These are phyloP conservation scores for Mortierella hygrophila DNA, from an alignment of 192 early-diverging fungal genomes.

Conservation along the genomic window DNA sequence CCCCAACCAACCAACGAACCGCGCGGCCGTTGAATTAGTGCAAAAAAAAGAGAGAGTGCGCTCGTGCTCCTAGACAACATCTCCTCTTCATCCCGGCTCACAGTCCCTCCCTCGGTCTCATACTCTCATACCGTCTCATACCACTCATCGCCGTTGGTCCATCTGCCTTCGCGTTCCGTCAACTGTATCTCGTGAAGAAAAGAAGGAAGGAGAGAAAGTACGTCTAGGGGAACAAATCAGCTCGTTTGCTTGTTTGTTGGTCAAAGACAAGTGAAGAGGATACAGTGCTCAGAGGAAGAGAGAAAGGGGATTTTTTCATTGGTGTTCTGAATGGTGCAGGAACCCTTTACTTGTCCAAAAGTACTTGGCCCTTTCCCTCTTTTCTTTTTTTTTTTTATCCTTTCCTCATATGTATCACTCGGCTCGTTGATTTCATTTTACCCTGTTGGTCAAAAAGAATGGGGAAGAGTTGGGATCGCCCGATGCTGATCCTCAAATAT, in stretches of 20 bases:
- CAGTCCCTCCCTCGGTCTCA: background rate
- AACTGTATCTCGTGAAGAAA: background rate
- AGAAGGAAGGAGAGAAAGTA: too few relatives aligned
- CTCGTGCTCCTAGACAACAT: background rate
- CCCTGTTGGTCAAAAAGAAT: background rate
- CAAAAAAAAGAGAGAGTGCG: background rate
- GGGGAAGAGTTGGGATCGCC: background rate
- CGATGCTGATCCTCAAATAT: background rate
- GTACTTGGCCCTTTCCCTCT: slow-evolving; percentile 1
- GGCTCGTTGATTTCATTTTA: background rate
- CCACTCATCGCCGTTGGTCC: background rate
- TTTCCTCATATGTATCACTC: background rate
- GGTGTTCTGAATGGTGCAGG: background rate
- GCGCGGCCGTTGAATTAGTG: background rate
- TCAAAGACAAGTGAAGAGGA: background rate
- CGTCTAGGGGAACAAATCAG: background rate
- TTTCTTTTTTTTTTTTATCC: background rate
- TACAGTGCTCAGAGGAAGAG: background rate
- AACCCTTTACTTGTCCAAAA: background rate
- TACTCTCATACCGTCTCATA: background rate
- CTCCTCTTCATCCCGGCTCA: background rate
- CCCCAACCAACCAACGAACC: slow-evolving; percentile 5
- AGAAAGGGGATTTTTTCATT: background rate
- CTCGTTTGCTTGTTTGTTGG: background rate
- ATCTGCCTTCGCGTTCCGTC: background rate